Evolutionary conservation across 176 grass and related monocot species (phyloP), one percentile per base, ranked within the genome.

Genomic region (Eragrostis nindensis): DNA sequence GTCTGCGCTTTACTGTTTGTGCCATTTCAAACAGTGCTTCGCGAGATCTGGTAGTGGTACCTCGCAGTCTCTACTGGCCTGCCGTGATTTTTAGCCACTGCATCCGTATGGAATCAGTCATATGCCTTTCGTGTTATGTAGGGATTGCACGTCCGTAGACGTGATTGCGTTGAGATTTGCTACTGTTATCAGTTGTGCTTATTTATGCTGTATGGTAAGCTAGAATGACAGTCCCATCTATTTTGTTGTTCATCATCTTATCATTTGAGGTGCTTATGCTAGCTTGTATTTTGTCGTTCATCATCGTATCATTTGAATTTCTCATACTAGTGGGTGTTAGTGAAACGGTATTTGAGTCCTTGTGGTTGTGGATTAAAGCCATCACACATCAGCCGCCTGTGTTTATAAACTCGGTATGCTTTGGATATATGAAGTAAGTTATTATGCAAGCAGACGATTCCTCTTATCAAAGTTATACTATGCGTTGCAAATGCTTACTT

Each of bases 11-110:
- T 11, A 24, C 56, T 25, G n/a, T 24, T 8, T 45, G 27, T 76
- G 26, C 8, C 73, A 76, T 84, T 46, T 56, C 27, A 18, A 84
- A 46, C 64, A 57, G 14, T 18, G 49, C 0, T 45, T 3, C 8
- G 18, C 44, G 73, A 84, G 73, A 84, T 84, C 82, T 77, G 71
- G 46, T 46, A 16, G 6, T 7, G n/a, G 1, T 57, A 75, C 47
- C 29, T 57, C 12, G 32, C 39, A 18, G 49, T 7, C 44, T 50
- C 17, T 75, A 3, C 0, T 24, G 52, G 0, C 11, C 49, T 25
- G 52, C 39, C 29, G 65, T 10, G 21, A 52, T 40, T 68, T 27
- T 38, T 66, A 53, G 27, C 38, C 22, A 38, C 39, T 44, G 12
- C 17, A 14, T 8, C 10, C 55, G 11, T 32, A 55, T 74, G 29